Evolutionary conservation across 768 basidiomycete genomes (phyloP).

Genomic region (Pleurotus giganteus): DNA sequence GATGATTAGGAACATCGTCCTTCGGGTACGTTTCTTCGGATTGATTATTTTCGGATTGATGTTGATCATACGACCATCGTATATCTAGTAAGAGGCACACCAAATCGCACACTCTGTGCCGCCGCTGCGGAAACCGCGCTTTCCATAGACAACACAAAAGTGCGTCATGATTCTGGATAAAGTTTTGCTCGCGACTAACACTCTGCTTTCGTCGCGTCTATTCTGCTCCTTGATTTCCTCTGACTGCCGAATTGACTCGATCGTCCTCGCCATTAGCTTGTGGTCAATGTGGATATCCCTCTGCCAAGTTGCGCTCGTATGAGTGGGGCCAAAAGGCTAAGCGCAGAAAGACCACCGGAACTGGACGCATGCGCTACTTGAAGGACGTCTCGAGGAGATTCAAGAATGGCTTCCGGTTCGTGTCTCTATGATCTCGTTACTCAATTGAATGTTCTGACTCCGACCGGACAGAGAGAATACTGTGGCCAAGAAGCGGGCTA

Average conservation of each 20-base stretch:
- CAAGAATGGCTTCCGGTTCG: constrained; percentile 96
- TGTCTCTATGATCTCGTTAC: background rate
- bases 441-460: background rate
- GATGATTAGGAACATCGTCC: constrained; percentile 82
- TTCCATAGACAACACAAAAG: constrained; percentile 99
- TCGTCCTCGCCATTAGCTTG: no score
- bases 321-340: constrained; percentile 99
- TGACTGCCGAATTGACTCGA: no score
- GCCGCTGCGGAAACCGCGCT: constrained; percentile 91
- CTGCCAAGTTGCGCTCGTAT: constrained; percentile 92
- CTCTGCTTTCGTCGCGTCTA: background rate
- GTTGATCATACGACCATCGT: constrained; percentile 8
- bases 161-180: constrained; percentile 34
- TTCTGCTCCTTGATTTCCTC: background rate
- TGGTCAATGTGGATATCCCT: constrained; percentile 94
- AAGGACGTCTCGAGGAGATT: constrained; percentile 91
- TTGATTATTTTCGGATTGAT: constrained; percentile 1
- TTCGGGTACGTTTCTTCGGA: constrained; percentile 68
- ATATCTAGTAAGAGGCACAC: constrained; percentile 87
- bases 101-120: constrained; percentile 96
- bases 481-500: constrained; percentile 81
- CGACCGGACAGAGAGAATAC: constrained; percentile 72
- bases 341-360: constrained; percentile 99
- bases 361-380: constrained; percentile 93
- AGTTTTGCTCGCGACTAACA: background rate